Base-by-base conservation (phyloP, 2,329 filamentous ascomycete species). In the Penicillium paneum region DNA sequence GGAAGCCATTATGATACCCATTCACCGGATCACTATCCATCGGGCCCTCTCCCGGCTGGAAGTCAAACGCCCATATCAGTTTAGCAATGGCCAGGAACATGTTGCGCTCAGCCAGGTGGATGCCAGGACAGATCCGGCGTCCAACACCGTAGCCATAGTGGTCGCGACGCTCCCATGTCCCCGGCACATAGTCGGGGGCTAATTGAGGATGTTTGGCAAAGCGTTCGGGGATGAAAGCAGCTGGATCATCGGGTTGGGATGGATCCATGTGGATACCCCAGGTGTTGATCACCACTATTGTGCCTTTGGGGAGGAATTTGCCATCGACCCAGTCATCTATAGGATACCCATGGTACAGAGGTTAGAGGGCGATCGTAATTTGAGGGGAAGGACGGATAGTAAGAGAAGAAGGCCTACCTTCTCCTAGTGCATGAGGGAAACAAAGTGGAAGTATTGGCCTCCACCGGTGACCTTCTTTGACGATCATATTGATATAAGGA, bases 381-480 rank as follows among this genome's bases (percentile, higher is more conserved):
- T 8, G 11, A 8, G 15, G 3, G n/a, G 17, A 17, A 21, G 5
- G 4, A 26, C 13, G 5, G 8, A 41, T 13, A 12, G 10, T 3
- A 29, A 19, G n/a, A 31, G 15, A 15, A 3, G 21, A 10, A 7
- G 2, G 2, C 12, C 41, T 21, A 44, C 48, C 39, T 12, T 51
- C 39, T 19, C 39, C 48, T 7, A 40, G n/a, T n/a, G 48, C 48
- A 26, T 51, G 48, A 1, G 48, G 31, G 4, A 51, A 44, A 26
- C 21, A 34, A 12, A 32, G 42, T 17, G 24, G 49, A 31, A 17
- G 28, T 19, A 52, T 38, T 5, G 49, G 34, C 12, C 49, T 45
- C 49, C 49, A 52, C 12, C 49, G 34, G 6, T 52, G 49, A 12
- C 35, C 43, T 34, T 53, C 50, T 34, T 48, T 53, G 21, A 53